Percentiles rank a stretch among this genome's conserved stretches.
These are phyloP conservation scores for Geotrichum klebahnii DNA, from an alignment of 1,139 yeast species.

Conservation along the genomic window DNA sequence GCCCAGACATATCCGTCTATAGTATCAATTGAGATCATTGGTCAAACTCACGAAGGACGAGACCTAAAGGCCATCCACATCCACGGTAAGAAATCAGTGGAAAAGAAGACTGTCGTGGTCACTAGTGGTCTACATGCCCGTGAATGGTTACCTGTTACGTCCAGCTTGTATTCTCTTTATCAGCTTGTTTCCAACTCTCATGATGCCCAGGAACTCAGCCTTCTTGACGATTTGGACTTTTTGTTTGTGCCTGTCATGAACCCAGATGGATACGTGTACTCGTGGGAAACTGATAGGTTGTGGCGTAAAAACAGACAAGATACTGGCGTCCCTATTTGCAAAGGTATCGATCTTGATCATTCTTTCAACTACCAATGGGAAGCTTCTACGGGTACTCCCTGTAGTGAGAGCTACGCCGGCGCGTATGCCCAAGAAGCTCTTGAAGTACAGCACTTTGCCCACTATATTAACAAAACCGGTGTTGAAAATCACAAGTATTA, in stretches of 20 bases:
- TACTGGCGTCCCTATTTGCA: constrained; percentile 61
- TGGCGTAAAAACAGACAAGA: constrained; percentile 89
- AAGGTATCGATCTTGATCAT: constrained; percentile 83
- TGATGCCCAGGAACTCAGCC: constrained; percentile 24
- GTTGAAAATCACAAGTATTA: constrained; percentile 56
- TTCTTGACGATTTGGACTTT: constrained; percentile 55
- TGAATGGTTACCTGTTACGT: constrained; percentile 80
- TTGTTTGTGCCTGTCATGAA: constrained; percentile 76
- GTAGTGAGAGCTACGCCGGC: constrained; percentile 63
- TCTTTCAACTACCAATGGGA: constrained; percentile 73
- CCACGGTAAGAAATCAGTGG: constrained; percentile 44
- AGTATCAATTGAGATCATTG: constrained; percentile 60
- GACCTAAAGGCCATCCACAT: constrained; percentile 64
- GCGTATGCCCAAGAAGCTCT: constrained; percentile 69
- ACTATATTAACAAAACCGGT: constrained; percentile 52
- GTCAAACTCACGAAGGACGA: constrained; percentile 70
- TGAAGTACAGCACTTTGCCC: constrained; percentile 63
- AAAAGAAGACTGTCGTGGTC: constrained; percentile 66
- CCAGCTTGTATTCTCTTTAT: constrained; percentile 61
- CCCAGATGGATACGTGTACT: constrained; percentile 85
- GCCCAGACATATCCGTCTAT: constrained; percentile 53
- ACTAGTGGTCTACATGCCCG: constrained; percentile 87
- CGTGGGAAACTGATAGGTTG: constrained; percentile 74
- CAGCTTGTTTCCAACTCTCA: constrained; percentile 49
- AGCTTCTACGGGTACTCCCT: constrained; percentile 58